Percentiles rank a stretch among this genome's conserved stretches.
Evolutionary conservation across 176 grass and related monocot species (phyloP).

Genomic region (Oropetium thomaeum): DNA sequence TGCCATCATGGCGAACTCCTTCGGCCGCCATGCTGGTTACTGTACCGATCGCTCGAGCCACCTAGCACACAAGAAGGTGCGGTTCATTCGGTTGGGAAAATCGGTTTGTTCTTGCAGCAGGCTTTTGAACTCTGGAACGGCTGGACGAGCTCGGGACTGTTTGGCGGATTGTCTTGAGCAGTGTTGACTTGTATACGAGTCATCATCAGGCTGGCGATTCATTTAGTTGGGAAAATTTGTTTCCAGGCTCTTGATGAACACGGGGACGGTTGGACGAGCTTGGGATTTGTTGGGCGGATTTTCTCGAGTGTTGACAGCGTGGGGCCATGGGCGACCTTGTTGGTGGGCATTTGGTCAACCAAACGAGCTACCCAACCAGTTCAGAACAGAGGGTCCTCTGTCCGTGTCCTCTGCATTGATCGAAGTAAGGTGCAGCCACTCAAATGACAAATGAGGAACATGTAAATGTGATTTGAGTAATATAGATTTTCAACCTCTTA

Average conservation of each 20-base stretch:
- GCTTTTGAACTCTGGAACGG: no score
- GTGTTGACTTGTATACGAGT: no score
- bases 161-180: not conserved
- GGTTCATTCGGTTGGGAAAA: not conserved
- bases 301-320: not conserved
- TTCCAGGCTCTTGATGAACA: not conserved
- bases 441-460: no score
- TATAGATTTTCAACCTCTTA: no score
- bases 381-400: no score
- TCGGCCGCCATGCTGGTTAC: not conserved
- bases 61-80: not conserved
- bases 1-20: not conserved
- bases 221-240: not conserved
- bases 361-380: slow-evolving; percentile 34
- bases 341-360: slow-evolving; percentile 46
- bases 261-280: not conserved
- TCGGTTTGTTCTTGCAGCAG: no score
- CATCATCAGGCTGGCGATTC: not conserved
- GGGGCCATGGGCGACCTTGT: not conserved
- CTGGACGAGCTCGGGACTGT: not conserved
- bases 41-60: not conserved
- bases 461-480: no score
- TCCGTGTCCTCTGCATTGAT: no score
- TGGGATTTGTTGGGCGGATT: slow-evolving; percentile 10
- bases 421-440: no score